Base-by-base conservation (phyloP, 257 asterid genomes). In the Catharanthus roseus region DNA sequence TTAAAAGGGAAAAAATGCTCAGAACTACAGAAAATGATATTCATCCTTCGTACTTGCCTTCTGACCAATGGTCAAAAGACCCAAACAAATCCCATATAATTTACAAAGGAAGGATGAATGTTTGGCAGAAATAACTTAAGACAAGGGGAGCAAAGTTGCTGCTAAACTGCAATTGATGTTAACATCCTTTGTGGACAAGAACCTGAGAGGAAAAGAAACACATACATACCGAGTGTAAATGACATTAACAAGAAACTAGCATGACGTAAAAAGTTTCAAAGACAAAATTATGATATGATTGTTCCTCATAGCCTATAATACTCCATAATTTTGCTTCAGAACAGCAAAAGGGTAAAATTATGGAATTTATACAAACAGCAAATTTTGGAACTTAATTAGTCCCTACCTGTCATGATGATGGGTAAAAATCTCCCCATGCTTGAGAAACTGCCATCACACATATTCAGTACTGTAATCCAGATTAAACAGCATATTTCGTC, bases 401-500 rank as follows among this genome's bases (percentile, higher is more conserved):
- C 10, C 31, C 55, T 12, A 26, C 39, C 64, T 33, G 45, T 23
- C 68, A 45, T 28, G 50, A 66, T 11, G 51, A 45, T 45, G 2
- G 19, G 51, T 36, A 16, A 54, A 66, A 51, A 70, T 71, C 70
- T 47, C 5, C 28, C 36, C 45, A 47, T 54, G 68, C 79, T 50
- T 47, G 75, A 71, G 67, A 79, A 67, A 86, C 77, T 75, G 80
- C 87, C 66, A 39, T 80, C 83, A 80, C 0, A 78, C 82, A 39
- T 77, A 77, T 12, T 77, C 87, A 18, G 85, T 76, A 78, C 79
- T 78, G 78, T 89, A 91, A 45, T 77, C 75, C 44, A 85, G 85
- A 41, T 77, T 73, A 81, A 91, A 91, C 67, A 95, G 86, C 68
- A 80, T 0, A 77, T 86, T 78, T 78, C 89, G 78, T 56, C 97